phyloP scores from a whole-genome alignment of 495 filamentous ascomycete genomes.

The Penicillium turbatum region DNA sequence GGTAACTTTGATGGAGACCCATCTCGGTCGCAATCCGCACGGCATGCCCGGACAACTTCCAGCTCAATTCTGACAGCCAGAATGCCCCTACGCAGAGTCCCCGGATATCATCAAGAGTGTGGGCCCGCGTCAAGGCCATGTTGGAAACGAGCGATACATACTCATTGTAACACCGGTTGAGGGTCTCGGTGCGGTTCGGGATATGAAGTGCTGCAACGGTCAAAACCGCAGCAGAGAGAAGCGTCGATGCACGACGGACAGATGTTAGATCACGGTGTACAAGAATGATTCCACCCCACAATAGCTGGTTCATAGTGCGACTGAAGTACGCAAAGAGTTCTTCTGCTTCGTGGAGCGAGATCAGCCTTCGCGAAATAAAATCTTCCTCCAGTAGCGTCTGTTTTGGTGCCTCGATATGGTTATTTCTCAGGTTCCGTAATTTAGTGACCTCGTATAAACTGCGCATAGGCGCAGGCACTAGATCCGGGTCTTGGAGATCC shows the following conservation, averaged over 20 bases:
- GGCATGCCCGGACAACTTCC: conserved; percentile 52
- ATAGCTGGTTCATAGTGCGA: conserved; percentile 50
- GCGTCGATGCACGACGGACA: conserved; percentile 45
- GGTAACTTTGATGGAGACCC: conserved; percentile 48
- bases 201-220: conserved; percentile 53
- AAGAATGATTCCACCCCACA: conserved; percentile 55
- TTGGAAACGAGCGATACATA: conserved; percentile 50
- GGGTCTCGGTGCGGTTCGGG: conserved; percentile 45
- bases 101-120: conserved; percentile 50
- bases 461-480: conserved; percentile 55
- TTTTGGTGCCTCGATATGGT: conserved; percentile 40
- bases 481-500: conserved; percentile 42
- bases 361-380: conserved; percentile 47
- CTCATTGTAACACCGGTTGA: conserved; percentile 49
- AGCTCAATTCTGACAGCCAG: conserved; percentile 51
- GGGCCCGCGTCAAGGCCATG: conserved; percentile 47
- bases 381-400: conserved; percentile 48
- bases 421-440: conserved; percentile 48
- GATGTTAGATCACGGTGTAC: conserved; percentile 47
- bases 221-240: conserved; percentile 48
- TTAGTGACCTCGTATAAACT: conserved; percentile 59
- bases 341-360: conserved; percentile 48
- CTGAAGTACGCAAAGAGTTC: conserved; percentile 51
- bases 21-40: conserved; percentile 53
- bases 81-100: conserved; percentile 51